Evolutionary conservation across 2,329 filamentous ascomycete species (phyloP).

Genomic region (Annulohypoxylon truncatum): DNA sequence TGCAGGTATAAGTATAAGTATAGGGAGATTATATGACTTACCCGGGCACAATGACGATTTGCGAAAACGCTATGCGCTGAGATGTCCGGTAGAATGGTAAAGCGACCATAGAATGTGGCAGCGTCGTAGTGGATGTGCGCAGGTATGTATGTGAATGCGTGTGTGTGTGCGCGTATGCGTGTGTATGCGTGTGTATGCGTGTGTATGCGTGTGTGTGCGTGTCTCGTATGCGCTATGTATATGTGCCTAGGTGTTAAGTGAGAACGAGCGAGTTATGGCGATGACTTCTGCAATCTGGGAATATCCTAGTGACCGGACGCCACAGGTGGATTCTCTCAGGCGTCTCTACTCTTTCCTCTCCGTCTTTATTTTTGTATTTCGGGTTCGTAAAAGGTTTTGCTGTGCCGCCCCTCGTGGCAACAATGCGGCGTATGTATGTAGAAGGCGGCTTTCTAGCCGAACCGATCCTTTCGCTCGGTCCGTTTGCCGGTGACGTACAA

Average conservation of each 20-base stretch:
- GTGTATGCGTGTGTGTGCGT: neutral
- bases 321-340: constrained; percentile 11
- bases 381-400: constrained; percentile 20
- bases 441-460: constrained; percentile 30
- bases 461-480: constrained; percentile 38
- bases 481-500: constrained; percentile 31
- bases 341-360: neutral
- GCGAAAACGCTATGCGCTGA: constrained; percentile 10
- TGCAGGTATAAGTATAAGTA: constrained; percentile 4
- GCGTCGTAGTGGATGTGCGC: constrained; percentile 5
- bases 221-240: neutral
- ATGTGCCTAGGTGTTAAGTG: neutral
- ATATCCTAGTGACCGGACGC: constrained; percentile 11
- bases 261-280: neutral
- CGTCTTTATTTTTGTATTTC: constrained; percentile 27
- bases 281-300: constrained; percentile 5
- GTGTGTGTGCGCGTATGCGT: neutral
- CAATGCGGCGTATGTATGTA: constrained; percentile 32
- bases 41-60: constrained; percentile 17
- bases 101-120: constrained; percentile 15
- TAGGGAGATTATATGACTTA: constrained; percentile 23
- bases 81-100: constrained; percentile 4
- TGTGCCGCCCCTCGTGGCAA: constrained; percentile 33
- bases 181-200: neutral
- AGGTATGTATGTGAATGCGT: neutral